Evolutionary conservation across 495 filamentous ascomycete species (phyloP).

Genomic region (Trichoderma parareesei): DNA sequence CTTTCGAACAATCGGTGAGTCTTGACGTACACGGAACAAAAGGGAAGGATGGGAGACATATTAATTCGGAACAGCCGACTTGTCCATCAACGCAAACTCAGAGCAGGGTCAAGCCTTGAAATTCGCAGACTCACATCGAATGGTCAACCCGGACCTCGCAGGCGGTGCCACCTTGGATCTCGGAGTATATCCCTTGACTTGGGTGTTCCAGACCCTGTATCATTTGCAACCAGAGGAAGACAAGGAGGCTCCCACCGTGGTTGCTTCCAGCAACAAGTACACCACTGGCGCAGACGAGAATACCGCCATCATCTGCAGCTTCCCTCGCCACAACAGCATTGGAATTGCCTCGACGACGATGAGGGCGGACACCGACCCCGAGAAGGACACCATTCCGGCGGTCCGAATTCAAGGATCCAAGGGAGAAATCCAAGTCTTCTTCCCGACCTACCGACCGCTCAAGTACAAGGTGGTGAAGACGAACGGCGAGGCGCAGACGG

Average conservation of each 20-base stretch:
- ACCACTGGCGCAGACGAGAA: conserved; percentile 73
- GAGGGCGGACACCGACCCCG: conserved; percentile 58
- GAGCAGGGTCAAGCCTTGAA: conserved; percentile 29
- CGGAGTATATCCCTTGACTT: conserved; percentile 86
- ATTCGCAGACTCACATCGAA: conserved; percentile 56
- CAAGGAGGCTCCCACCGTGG: conserved; percentile 37
- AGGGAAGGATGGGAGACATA: conserved; percentile 1
- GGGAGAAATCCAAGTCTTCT: conserved; percentile 79
- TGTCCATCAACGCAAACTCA: conserved; percentile 36
- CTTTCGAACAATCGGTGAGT: conserved; percentile 56
- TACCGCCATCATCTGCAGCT: conserved; percentile 71
- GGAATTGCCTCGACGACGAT: conserved; percentile 76
- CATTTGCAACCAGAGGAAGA: conserved; percentile 57
- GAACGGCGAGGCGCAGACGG: conserved; percentile 43
- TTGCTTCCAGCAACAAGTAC: conserved; percentile 67
- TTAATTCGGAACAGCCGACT: conserved; percentile 44
- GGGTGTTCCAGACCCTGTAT: conserved; percentile 90
- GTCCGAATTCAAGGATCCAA: conserved; percentile 78
- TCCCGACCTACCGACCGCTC: conserved; percentile 62
- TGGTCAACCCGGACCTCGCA: conserved; percentile 80
- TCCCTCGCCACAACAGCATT: conserved; percentile 55
- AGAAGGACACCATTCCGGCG: conserved; percentile 54
- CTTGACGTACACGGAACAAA: neutral
- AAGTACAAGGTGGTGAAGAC: conserved; percentile 52
- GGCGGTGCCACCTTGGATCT: conserved; percentile 82